These are phyloP conservation scores for Isabelozyma pseudorhagii DNA, from an alignment of 805 yeast genomes.

Conservation along the genomic window DNA sequence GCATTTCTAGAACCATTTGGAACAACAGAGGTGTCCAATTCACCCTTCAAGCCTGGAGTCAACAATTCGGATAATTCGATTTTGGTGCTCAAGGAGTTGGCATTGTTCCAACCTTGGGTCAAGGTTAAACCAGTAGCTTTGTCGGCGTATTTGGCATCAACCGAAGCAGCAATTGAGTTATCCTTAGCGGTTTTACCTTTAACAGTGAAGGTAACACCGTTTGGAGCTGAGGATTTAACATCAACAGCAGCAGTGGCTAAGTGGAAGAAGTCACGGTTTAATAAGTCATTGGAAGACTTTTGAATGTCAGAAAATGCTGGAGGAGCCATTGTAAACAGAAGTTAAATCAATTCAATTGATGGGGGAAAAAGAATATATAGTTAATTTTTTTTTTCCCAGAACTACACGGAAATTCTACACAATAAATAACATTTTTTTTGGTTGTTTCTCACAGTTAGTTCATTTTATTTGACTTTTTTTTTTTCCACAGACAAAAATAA, in stretches of 20 bases:
- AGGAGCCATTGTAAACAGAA: slow-evolving; percentile 45
- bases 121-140: slow-evolving; percentile 87
- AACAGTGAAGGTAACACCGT: slow-evolving; percentile 91
- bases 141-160: slow-evolving; percentile 92
- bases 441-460: background rate
- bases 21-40: slow-evolving; percentile 79
- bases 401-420: background rate
- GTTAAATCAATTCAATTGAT: background rate
- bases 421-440: too few relatives aligned
- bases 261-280: slow-evolving; percentile 92
- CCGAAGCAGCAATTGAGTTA: slow-evolving; percentile 78
- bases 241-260: slow-evolving; percentile 81
- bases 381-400: background rate
- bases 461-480: too few relatives aligned
- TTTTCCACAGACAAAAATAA: background rate
- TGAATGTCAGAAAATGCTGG: slow-evolving; percentile 92
- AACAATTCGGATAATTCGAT: slow-evolving; percentile 87
- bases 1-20: slow-evolving; percentile 86
- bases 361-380: slow-evolving; percentile 1
- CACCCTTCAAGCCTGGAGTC: slow-evolving; percentile 94
- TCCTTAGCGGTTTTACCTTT: slow-evolving; percentile 85
- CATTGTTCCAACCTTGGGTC: slow-evolving; percentile 97
- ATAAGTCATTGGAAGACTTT: slow-evolving; percentile 86
- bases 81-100: slow-evolving; percentile 88
- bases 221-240: slow-evolving; percentile 90